Conservation (phyloP, 2,329 filamentous ascomycete genomes). For the Zymoseptoria pseudotritici region DNA sequence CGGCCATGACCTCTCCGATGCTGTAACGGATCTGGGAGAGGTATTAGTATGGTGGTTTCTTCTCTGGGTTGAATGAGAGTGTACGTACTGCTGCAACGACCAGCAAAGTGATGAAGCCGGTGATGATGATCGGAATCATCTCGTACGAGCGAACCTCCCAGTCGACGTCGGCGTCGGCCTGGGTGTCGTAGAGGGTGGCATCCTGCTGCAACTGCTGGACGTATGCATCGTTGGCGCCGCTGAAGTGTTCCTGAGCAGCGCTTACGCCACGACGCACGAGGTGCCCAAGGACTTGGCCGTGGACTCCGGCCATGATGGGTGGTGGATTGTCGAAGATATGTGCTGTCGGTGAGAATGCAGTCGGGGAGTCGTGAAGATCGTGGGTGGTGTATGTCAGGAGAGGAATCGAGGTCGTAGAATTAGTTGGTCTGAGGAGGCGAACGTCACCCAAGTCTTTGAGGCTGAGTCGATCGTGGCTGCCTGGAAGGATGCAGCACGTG, state of each 20-base stretch:
- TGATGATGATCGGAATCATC: constrained; percentile 27
- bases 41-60: constrained; percentile 4
- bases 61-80: not conserved
- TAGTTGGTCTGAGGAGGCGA: too few relatives aligned
- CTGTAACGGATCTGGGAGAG: constrained; percentile 43
- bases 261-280: constrained; percentile 27
- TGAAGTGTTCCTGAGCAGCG: constrained; percentile 24
- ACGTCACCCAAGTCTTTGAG: too few relatives aligned
- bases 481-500: too few relatives aligned
- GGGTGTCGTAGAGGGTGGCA: constrained; percentile 24
- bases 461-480: too few relatives aligned
- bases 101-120: constrained; percentile 35
- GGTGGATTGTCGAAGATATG: not conserved
- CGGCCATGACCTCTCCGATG: constrained; percentile 52
- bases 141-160: constrained; percentile 22
- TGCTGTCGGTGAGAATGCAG: not conserved
- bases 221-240: constrained; percentile 9
- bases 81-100: constrained; percentile 35
- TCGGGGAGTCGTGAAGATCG: not conserved
- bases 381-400: too few relatives aligned
- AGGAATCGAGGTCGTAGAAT: too few relatives aligned
- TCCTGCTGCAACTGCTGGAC: constrained; percentile 22
- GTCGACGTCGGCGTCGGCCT: constrained; percentile 9
- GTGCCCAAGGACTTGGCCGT: constrained; percentile 26
- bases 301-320: constrained; percentile 19